Evolutionary conservation across 495 filamentous ascomycete species (phyloP), one percentile per base, ranked within the genome.

Genomic region (Aspergillus sparsus): DNA sequence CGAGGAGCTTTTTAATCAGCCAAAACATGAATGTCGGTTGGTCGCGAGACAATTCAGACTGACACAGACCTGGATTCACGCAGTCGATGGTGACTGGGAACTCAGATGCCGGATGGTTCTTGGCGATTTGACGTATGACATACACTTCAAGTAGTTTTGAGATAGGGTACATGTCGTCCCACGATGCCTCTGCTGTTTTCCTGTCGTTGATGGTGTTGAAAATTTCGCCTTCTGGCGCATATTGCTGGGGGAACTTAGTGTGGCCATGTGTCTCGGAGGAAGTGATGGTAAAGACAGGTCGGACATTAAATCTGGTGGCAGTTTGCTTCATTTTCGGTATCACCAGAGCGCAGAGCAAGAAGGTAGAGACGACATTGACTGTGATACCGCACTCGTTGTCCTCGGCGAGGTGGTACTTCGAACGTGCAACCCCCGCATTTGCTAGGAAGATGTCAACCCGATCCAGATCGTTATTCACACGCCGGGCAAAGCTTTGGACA

Each of bases 81-180:
- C 68, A 62, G 66, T 82, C 83, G 35, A 85, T 66, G 31, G 80
- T 73, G 12, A 86, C 76, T 9, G 7, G n/a, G 16, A 7, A 49
- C 32, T 37, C 9, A 11, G 11, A 9, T 0, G 13, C 57, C 6
- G 27, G 34, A 9, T 47, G 45, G 12, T 16, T 12, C 16, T 41
- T 21, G 0, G 33, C 57, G 2, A 59, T 42, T 11, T 27, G 21
- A 16, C 57, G 46, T 1, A 49, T 33, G 1, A 32, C 13, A 11
- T 42, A 34, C 2, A 59, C 35, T 33, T 59, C 46, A n/a, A 59
- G 10, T 47, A 59, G 9, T 15, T 59, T 59, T 2, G 57, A 59
- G 9, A 31, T 51, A 8, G 32, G 46, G 13, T 59, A 59, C 35
- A 27, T 32, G n/a, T 59, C 57, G 35, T 21, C 11, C 15, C 57